A percentile compares a stretch with the other conserved stretches of the same genome.
These are phyloP conservation scores for Nakaseomyces kungkrabaensis DNA, from an alignment of 1,139 yeast genomes.

Conservation along the genomic window DNA sequence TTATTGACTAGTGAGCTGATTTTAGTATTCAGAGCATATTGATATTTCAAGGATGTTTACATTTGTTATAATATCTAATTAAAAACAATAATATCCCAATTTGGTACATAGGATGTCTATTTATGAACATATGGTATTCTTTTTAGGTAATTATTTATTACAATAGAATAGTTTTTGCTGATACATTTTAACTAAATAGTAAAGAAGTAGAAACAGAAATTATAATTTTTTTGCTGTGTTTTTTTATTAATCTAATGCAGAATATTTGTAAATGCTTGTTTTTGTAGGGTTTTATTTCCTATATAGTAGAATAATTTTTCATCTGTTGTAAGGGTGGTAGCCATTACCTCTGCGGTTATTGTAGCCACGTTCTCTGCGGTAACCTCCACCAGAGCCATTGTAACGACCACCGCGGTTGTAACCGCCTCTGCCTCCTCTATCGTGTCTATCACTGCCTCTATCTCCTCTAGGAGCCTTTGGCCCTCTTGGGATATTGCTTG, in stretches of 20 bases:
- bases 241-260: background rate
- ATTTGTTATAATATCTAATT: no score
- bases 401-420: constrained; percentile 19
- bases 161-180: no score
- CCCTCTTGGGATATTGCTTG: constrained; percentile 31
- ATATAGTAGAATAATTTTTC: background rate
- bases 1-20: no score
- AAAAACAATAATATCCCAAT: no score
- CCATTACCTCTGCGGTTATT: constrained; percentile 15
- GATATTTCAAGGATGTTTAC: no score
- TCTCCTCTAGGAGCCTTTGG: constrained; percentile 23
- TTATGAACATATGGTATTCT: no score
- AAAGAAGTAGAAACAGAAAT: no score
- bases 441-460: constrained; percentile 15
- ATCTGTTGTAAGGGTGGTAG: constrained; percentile 25
- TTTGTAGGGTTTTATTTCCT: background rate
- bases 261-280: background rate
- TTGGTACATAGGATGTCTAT: no score
- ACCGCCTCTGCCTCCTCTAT: constrained; percentile 16
- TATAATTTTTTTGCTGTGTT: no score
- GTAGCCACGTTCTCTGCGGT: constrained; percentile 16
- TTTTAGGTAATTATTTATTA: no score
- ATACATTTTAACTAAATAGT: no score
- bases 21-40: no score
- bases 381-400: constrained; percentile 7